These are phyloP conservation scores for Halenospora varia DNA, from an alignment of 495 filamentous ascomycete genomes.

Conservation along the genomic window DNA sequence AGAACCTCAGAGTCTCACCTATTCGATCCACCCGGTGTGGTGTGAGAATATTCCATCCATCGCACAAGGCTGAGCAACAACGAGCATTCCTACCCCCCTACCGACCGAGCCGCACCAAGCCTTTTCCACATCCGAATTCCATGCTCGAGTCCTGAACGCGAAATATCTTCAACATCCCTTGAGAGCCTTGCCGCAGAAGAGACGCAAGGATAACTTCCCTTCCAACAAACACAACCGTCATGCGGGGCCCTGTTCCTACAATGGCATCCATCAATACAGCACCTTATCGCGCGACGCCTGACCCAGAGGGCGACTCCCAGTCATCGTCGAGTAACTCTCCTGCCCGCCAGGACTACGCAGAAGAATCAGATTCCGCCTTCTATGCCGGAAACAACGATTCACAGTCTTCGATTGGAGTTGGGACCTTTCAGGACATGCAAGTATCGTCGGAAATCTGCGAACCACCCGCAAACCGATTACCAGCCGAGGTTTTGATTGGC, in stretches of 20 bases:
- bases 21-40: background rate
- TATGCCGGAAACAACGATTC: conserved; percentile 85
- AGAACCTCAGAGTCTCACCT: background rate
- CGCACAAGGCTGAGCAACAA: conserved; percentile 4
- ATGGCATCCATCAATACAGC: conserved; percentile 17
- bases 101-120: background rate
- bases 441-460: conserved; percentile 50
- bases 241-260: conserved; percentile 16
- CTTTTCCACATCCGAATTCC: background rate
- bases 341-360: conserved; percentile 61
- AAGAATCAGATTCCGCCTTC: conserved; percentile 76
- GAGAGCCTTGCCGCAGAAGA: background rate
- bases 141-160: too few species aligned
- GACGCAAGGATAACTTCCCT: background rate
- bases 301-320: conserved; percentile 24
- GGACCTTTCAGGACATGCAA: conserved; percentile 68
- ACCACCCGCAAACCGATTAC: conserved; percentile 77
- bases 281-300: conserved; percentile 21
- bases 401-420: conserved; percentile 79
- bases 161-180: background rate
- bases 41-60: background rate
- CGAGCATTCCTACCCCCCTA: background rate
- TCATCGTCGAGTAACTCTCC: conserved; percentile 84
- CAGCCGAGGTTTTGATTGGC: conserved; percentile 89
- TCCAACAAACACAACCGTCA: conserved; percentile 3